These are phyloP conservation scores for Ophiocordyceps camponoti-leonardi DNA, from an alignment of 2,329 filamentous ascomycete species.

Conservation along the genomic window DNA sequence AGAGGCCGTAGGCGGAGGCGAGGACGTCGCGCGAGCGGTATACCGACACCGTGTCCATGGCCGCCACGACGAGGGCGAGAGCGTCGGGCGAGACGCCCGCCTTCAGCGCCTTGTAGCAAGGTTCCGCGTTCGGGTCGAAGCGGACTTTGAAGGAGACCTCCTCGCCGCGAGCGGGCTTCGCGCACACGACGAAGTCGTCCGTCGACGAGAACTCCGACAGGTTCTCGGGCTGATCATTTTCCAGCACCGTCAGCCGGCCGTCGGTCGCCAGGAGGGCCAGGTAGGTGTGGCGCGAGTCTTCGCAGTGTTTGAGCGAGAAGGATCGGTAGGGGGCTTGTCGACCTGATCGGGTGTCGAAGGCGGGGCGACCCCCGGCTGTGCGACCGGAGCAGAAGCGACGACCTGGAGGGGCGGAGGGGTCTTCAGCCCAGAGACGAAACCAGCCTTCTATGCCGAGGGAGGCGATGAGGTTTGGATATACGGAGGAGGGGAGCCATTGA, in stretches of 20 bases:
- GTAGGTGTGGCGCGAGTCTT: conserved; percentile 66
- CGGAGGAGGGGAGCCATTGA: conserved; percentile 82
- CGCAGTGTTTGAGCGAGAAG: conserved; percentile 69
- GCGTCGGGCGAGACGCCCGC: conserved; percentile 70
- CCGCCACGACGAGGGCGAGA: conserved; percentile 67
- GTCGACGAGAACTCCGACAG: conserved; percentile 59
- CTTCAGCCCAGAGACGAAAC: conserved; percentile 86
- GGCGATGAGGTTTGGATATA: conserved; percentile 71
- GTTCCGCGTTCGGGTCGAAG: conserved; percentile 76
- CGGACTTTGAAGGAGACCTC: conserved; percentile 74
- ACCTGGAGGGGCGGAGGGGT: conserved; percentile 63
- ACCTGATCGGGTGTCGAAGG: conserved; percentile 38
- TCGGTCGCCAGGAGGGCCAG: conserved; percentile 73
- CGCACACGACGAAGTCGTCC: conserved; percentile 59
- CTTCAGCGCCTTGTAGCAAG: conserved; percentile 59
- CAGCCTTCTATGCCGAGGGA: conserved; percentile 80
- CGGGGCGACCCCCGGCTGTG: conserved; percentile 26
- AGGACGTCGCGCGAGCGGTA: conserved; percentile 56
- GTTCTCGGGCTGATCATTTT: conserved; percentile 72
- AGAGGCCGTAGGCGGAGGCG: conserved; percentile 31
- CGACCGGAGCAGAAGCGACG: conserved; percentile 59
- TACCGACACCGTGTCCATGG: conserved; percentile 67
- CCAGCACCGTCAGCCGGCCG: conserved; percentile 62
- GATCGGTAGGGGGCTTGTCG: conserved; percentile 50
- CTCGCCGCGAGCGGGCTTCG: conserved; percentile 58